Percentiles rank a stretch among this genome's conserved stretches.
These are phyloP conservation scores for Boletus sp. DNA, from an alignment of 768 basidiomycete genomes.

Conservation along the genomic window DNA sequence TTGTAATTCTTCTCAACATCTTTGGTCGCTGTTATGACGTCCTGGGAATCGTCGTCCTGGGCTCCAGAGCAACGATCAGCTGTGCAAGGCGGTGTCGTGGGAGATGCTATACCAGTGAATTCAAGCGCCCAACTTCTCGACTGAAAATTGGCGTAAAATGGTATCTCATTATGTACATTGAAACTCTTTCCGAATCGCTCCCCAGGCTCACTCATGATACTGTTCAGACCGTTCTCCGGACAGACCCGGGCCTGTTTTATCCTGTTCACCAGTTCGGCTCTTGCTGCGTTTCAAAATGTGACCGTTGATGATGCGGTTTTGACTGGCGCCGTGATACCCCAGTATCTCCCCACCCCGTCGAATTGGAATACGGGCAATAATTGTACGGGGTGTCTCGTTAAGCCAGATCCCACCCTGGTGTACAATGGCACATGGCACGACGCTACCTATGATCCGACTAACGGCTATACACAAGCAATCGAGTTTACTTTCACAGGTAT, in stretches of 20 bases:
- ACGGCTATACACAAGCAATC: background rate
- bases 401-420: background rate
- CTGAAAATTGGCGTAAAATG: too few species aligned
- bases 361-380: constrained; percentile 8
- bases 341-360: constrained; percentile 1
- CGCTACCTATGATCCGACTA: background rate
- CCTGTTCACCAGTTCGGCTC: background rate
- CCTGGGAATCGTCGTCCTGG: too few species aligned
- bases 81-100: too few species aligned
- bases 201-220: background rate
- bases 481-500: constrained; percentile 11
- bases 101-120: too few species aligned
- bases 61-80: too few species aligned
- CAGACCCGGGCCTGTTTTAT: background rate
- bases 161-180: background rate
- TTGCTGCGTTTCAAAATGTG: constrained; percentile 2
- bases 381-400: background rate
- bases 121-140: too few species aligned
- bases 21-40: too few species aligned
- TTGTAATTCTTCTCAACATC: too few species aligned
- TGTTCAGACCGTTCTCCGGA: background rate
- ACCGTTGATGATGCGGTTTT: constrained; percentile 5
- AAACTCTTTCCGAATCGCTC: background rate
- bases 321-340: constrained; percentile 3
- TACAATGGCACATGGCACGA: constrained; percentile 22